These are phyloP conservation scores for Cantharellus cinnabarinus DNA, from an alignment of 768 basidiomycete genomes.

Conservation along the genomic window DNA sequence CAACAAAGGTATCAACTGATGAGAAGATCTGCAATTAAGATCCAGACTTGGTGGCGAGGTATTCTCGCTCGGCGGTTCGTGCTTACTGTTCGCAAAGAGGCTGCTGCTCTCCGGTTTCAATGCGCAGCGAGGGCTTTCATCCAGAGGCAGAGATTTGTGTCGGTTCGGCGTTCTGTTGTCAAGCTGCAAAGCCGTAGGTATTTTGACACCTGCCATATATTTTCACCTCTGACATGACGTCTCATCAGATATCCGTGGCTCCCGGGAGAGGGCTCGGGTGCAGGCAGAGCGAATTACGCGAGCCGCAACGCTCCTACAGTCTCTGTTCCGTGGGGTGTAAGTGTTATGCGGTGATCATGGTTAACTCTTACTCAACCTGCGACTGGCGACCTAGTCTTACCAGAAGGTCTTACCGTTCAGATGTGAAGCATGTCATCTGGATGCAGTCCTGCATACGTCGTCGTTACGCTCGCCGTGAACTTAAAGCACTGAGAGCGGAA, in stretches of 20 bases:
- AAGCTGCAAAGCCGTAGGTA: conserved; percentile 72
- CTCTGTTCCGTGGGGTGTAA: conserved; percentile 74
- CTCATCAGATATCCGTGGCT: conserved; percentile 47
- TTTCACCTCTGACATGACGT: not conserved
- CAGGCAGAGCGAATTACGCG: conserved; percentile 30
- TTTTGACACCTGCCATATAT: conserved; percentile 5
- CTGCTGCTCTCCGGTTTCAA: conserved; percentile 61
- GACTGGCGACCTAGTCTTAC: conserved; percentile 23
- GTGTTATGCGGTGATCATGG: conserved; percentile 15
- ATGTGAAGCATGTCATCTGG: conserved; percentile 57
- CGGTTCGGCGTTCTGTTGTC: conserved; percentile 38
- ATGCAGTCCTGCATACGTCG: conserved; percentile 87
- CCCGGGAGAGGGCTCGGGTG: conserved; percentile 42
- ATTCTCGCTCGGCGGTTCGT: conserved; percentile 55
- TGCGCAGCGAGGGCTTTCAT: conserved; percentile 46
- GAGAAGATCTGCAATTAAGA: conserved; percentile 52
- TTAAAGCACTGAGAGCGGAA: conserved; percentile 67
- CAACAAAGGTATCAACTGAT: conserved; percentile 57
- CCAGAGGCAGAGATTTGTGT: conserved; percentile 49
- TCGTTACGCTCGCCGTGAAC: conserved; percentile 64
- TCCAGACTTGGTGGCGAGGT: conserved; percentile 94
- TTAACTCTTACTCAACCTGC: conserved; percentile 4
- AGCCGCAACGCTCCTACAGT: conserved; percentile 60
- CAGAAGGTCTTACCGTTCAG: conserved; percentile 32
- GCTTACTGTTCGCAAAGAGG: conserved; percentile 47